These are phyloP conservation scores for Ceratocystis cubensis DNA, from an alignment of 2,329 filamentous ascomycete genomes.

Conservation along the genomic window DNA sequence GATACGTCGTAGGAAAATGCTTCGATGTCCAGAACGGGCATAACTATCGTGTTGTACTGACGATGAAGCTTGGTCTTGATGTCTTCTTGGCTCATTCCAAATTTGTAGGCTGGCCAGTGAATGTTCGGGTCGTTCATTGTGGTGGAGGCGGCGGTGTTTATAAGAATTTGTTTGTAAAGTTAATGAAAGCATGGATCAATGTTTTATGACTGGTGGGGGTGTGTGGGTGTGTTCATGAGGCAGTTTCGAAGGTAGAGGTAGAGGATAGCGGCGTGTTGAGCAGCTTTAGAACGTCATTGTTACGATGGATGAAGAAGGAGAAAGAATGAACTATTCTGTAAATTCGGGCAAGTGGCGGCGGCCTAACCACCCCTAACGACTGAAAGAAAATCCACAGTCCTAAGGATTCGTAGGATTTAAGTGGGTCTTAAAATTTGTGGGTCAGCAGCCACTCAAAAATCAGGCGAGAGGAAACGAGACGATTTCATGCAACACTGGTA, in stretches of 20 bases:
- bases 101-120: not conserved
- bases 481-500: too few species aligned
- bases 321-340: not conserved
- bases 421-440: too few species aligned
- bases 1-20: conserved; percentile 2
- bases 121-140: not conserved
- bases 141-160: not conserved
- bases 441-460: too few species aligned
- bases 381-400: too few species aligned
- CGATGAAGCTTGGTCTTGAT: not conserved
- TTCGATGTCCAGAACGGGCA: not conserved
- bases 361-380: too few species aligned
- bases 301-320: not conserved
- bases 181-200: not conserved
- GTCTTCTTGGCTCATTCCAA: not conserved
- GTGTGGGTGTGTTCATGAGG: not conserved
- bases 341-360: too few species aligned
- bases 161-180: not conserved
- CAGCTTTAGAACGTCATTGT: not conserved
- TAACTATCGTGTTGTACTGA: conserved; percentile 1
- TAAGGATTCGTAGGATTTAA: too few species aligned
- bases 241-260: not conserved
- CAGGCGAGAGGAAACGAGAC: too few species aligned
- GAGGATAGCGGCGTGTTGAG: not conserved
- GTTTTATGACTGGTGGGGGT: not conserved